Evolutionary conservation across 257 asterid species (phyloP).

Genomic region (Paulownia fortunei): DNA sequence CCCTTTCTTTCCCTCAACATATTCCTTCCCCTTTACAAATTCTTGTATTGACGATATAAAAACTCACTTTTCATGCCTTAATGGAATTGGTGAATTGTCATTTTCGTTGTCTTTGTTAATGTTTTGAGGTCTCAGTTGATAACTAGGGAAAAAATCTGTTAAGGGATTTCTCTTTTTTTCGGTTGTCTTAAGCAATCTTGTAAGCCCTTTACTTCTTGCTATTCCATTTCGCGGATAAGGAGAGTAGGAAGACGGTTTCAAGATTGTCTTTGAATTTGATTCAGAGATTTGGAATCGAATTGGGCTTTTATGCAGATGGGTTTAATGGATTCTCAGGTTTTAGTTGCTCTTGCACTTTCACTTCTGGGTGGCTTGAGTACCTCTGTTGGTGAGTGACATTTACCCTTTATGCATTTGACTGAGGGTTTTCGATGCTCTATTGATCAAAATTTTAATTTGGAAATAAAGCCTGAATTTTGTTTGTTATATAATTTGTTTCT

Average conservation of each 20-base stretch:
- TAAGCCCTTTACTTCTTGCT: conserved; percentile 6
- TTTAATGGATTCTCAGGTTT: conserved; percentile 83
- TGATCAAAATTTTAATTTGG: conserved; percentile 26
- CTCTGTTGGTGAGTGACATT: conserved; percentile 70
- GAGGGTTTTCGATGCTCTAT: conserved; percentile 10
- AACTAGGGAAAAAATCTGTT: background rate
- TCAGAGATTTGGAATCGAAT: background rate
- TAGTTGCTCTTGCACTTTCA: conserved; percentile 89
- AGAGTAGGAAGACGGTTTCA: background rate
- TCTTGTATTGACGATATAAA: background rate
- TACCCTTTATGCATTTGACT: background rate
- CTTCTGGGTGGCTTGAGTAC: conserved; percentile 92
- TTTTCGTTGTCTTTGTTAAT: background rate
- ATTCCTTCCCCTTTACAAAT: conserved; percentile 31
- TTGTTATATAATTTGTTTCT: background rate
- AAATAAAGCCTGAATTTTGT: background rate
- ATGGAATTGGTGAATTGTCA: background rate
- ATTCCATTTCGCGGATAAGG: background rate
- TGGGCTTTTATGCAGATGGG: conserved; percentile 43
- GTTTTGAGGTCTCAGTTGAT: conserved; percentile 21
- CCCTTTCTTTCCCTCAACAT: conserved; percentile 48
- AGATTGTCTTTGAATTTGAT: conserved; percentile 10
- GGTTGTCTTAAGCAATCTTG: background rate
- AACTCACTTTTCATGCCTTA: conserved; percentile 20
- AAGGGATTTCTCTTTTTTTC: background rate